Evolutionary conservation across 164 flowering plant genomes (phyloP), one percentile per base, ranked within the genome.

Genomic region (Santalum album): DNA sequence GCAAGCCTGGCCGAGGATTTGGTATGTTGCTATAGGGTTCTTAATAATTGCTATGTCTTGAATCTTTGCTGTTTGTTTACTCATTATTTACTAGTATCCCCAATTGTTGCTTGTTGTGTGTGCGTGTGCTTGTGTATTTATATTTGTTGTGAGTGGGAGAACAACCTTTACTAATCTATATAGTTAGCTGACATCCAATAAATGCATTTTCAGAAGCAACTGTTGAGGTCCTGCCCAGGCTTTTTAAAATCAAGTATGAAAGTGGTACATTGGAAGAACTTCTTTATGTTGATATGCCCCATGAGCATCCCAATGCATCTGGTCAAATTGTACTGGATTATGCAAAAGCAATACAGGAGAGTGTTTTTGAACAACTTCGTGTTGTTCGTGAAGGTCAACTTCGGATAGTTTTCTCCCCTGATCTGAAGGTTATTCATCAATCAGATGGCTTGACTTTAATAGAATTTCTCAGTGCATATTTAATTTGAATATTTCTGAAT

Each of bases 361-460:
- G 99, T 76, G 99, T 94, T 21, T 94, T 90, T 74, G 97, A 94
- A 70, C 96, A 90, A 56, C 83, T 94, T 53, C 95, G 97, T 56
- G 99, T 94, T 49, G 97, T 94, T 53, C 96, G 99, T 56, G 99
- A 94, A 65, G 99, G 99, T 57, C 97, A 82, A 61, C 89, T 94
- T 46, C 90, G 99, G 48, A 81, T 94, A 45, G 96, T 94, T 55
- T 94, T 94, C 70, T 84, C 96, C 20, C 75, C 82, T 17, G 99
- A 94, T 52, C 72, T 94, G 26, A 94, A 94, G 99, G 99, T 94
- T 53, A 17, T 3, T 10, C 15, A 20, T 10, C 9, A 4, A 45
- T 12, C n/a, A n/a, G n/a, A 20, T 35, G 40, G 27, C 17, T 11
- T 27, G 19, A 16, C 32, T 17, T 25, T 29, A 22, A 20, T 27